Conservation (phyloP, 2,329 filamentous ascomycete genomes). For the Nectriaceae sp. region DNA sequence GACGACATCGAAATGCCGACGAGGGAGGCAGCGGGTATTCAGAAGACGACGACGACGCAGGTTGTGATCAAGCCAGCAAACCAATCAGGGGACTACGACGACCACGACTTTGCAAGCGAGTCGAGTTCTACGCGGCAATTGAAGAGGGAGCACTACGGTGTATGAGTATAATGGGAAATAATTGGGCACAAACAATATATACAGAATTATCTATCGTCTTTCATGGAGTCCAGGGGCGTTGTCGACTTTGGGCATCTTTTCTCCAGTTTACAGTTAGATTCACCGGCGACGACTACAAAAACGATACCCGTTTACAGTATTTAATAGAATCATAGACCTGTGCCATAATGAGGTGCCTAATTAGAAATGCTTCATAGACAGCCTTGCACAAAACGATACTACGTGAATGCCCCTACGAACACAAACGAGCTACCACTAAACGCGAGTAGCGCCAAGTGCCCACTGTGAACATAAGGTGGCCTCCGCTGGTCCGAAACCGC, state of each 20-base stretch:
- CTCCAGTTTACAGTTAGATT: conserved; percentile 1
- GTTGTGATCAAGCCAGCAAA: conserved; percentile 22
- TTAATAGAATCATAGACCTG: no score
- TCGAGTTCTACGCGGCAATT: conserved; percentile 22
- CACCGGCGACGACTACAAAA: neutral
- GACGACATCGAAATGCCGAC: conserved; percentile 21
- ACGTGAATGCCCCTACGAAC: no score
- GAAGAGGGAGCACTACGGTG: conserved; percentile 21
- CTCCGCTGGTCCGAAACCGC: neutral
- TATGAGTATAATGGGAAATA: conserved; percentile 6
- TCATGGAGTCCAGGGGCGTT: neutral
- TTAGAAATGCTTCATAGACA: no score
- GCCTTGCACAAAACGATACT: no score
- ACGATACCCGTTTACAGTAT: conserved; percentile 9
- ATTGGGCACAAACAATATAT: neutral
- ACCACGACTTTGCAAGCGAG: conserved; percentile 22
- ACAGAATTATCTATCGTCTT: conserved; percentile 2
- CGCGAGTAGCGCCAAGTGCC: no score
- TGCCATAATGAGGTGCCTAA: no score
- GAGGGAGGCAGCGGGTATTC: conserved; percentile 16
- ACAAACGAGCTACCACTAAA: no score
- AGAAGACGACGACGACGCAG: conserved; percentile 28
- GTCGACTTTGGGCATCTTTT: neutral
- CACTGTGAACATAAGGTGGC: neutral
- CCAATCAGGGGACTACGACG: conserved; percentile 19